Evolutionary conservation across 352 stramenopile genomes (phyloP).

Genomic region (Blastocystis sp.): DNA sequence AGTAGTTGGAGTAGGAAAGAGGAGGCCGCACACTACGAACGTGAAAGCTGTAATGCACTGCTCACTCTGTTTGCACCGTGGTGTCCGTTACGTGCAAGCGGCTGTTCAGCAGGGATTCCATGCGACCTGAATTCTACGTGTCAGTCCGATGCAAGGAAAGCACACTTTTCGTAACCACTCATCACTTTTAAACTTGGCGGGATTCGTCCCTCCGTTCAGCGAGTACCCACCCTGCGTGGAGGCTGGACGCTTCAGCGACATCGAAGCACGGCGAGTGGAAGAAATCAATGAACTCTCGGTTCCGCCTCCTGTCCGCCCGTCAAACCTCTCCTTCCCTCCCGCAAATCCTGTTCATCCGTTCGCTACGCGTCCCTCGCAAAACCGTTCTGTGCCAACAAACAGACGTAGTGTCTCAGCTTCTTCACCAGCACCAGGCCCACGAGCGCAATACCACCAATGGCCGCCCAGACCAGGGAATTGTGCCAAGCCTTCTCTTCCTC

Average conservation of each 20-base stretch:
- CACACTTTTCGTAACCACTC: not conserved
- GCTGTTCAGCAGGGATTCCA: not conserved
- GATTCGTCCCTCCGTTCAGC: not conserved
- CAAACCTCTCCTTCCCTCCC: too few relatives aligned
- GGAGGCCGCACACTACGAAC: not conserved
- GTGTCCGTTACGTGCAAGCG: slow-evolving; percentile 4
- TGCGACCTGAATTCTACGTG: not conserved
- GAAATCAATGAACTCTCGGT: not conserved
- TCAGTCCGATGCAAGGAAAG: not conserved
- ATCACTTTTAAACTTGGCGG: not conserved
- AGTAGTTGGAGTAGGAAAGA: not conserved
- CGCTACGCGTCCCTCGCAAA: too few relatives aligned
- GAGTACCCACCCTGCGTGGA: not conserved
- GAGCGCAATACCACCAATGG: slow-evolving; percentile 3
- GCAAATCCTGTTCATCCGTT: too few relatives aligned
- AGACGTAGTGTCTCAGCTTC: not conserved
- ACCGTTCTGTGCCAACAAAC: not conserved
- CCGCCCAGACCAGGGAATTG: not conserved
- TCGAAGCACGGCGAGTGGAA: not conserved
- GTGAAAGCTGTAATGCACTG: not conserved
- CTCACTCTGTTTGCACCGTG: not conserved
- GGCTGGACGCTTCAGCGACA: not conserved
- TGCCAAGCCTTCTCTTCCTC: not conserved
- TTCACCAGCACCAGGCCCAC: not conserved
- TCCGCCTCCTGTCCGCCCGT: not conserved